Base-by-base conservation (phyloP, 2,329 filamentous ascomycete species). In the Sordariomycetes sp. region DNA sequence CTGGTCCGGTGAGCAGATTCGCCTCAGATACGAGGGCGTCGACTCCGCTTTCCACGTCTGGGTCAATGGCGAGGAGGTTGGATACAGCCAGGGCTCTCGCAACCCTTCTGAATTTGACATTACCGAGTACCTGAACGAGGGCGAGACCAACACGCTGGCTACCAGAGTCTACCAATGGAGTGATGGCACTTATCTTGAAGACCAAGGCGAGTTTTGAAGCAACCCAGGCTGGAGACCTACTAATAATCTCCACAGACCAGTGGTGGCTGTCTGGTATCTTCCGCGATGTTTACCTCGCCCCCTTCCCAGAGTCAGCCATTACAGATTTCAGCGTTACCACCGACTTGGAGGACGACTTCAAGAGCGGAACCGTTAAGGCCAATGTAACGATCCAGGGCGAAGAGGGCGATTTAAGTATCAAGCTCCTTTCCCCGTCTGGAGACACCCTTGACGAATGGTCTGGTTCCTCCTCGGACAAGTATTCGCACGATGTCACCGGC, bases 31-130 rank as follows among this genome's bases (percentile, higher is more conserved):
- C 39, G 80, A 85, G 35, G 81, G 81, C 2, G 79, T 85, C 0
- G 80, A 85, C 45, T 79, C 75, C 45, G 75, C 79, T 0, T 85
- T 79, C 45, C 78, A 84, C 50, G 55, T 84, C 9, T 84, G 71
- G 67, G 57, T 85, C 6, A 85, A 85, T 42, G 75, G 76, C 0
- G 49, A 59, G 12, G 56, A 75, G 23, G 59, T 83, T 3, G 81
- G 81, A 3, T 85, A 84, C 45, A 73, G 73, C 3, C 79, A 85
- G 46, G 81, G 80, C 1, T 72, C 72, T 8, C 64, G 80, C 24
- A 85, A 85, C 43, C 66, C 80, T 0, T 68, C 75, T 7, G 81
- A 86, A 47, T 85, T 83, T 43, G 81, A 85, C 40, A 59, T 85
- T 10, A 76, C 75, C 0, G 44, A 57, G 0, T 53, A 64, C 24